Percentiles rank a stretch among this genome's conserved stretches.
phyloP scores from a whole-genome alignment of 1,139 yeast species.

The Kodamaea alishanica region DNA sequence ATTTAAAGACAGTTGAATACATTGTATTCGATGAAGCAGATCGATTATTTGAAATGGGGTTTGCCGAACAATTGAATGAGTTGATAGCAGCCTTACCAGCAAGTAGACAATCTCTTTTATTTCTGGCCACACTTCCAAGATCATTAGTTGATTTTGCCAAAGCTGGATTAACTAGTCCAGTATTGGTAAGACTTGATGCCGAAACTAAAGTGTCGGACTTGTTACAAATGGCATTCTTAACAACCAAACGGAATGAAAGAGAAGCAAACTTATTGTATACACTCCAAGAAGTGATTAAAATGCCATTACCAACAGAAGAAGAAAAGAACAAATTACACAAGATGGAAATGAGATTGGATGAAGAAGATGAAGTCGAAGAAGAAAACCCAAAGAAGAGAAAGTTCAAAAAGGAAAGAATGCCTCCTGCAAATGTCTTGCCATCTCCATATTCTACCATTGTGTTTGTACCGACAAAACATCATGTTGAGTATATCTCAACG shows the following conservation, averaged over 20 bases:
- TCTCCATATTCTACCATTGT: conserved; percentile 83
- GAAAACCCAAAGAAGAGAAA: conserved; percentile 36
- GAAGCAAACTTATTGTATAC: conserved; percentile 80
- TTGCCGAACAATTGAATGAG: conserved; percentile 90
- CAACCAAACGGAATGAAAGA: conserved; percentile 79
- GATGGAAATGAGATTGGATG: conserved; percentile 43
- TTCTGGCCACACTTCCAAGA: conserved; percentile 93
- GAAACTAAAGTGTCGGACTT: conserved; percentile 88
- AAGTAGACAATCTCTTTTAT: conserved; percentile 79
- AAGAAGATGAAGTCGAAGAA: conserved; percentile 49
- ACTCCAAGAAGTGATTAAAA: conserved; percentile 77
- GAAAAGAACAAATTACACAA: conserved; percentile 51
- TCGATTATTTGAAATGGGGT: conserved; percentile 94
- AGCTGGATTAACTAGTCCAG: conserved; percentile 91
- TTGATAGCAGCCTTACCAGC: conserved; percentile 79
- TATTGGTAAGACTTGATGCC: conserved; percentile 85
- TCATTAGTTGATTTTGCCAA: conserved; percentile 94
- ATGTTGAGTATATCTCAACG: conserved; percentile 82
- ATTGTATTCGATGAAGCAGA: conserved; percentile 98
- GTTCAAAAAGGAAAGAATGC: conserved; percentile 56
- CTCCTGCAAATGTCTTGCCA: conserved; percentile 80
- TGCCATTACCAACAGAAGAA: conserved; percentile 75
- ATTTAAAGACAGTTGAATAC: conserved; percentile 77
- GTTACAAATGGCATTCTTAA: conserved; percentile 82
- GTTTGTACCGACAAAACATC: conserved; percentile 96